These are phyloP conservation scores for Colletotrichum noveboracense DNA, from an alignment of 2,329 filamentous ascomycete genomes.

Conservation along the genomic window DNA sequence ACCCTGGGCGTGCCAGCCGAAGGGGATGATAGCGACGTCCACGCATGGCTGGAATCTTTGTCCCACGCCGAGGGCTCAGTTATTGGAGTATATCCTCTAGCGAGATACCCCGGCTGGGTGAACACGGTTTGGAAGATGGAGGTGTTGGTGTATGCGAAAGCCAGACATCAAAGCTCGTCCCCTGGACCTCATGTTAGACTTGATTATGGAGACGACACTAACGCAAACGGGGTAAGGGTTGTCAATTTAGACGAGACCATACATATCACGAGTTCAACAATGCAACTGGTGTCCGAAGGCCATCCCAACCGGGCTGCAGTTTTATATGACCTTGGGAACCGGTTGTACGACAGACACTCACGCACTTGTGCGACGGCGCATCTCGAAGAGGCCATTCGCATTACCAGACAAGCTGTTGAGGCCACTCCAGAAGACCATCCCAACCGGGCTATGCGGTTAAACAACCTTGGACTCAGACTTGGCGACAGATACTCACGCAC, in stretches of 20 bases:
- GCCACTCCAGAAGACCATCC: too few species aligned
- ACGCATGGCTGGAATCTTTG: not conserved
- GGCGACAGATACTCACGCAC: too few species aligned
- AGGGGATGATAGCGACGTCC: not conserved
- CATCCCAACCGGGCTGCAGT: not conserved
- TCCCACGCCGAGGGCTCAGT: not conserved
- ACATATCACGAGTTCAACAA: not conserved
- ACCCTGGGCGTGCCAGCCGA: not conserved
- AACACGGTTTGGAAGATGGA: not conserved
- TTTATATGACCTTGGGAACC: not conserved
- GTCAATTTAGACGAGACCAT: not conserved
- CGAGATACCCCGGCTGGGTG: not conserved
- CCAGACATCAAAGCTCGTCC: not conserved
- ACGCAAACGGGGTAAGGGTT: not conserved
- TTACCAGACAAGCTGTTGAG: too few species aligned
- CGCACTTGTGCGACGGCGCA: not conserved
- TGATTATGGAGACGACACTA: not conserved
- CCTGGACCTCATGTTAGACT: not conserved
- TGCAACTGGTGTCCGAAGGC: not conserved
- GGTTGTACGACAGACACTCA: not conserved
- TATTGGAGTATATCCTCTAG: not conserved
- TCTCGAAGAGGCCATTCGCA: not conserved
- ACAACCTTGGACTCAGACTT: too few species aligned
- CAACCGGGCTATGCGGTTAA: too few species aligned
- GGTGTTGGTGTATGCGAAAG: not conserved